Base-by-base conservation (phyloP, 306 rosid species). In the Prunus mongolica region DNA sequence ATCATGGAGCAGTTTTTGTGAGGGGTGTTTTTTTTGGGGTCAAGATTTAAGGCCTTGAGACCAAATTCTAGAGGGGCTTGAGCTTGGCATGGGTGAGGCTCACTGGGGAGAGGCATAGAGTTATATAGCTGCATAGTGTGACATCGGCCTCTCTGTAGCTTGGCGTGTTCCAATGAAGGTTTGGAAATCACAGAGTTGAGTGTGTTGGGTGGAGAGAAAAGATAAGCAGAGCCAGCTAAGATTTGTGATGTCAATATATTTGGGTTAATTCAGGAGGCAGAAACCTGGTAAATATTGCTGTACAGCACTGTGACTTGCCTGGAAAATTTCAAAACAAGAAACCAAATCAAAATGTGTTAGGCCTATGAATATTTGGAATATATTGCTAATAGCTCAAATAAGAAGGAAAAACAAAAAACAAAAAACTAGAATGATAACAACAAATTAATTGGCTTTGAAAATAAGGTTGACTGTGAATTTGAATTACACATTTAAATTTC, bases 201-300 rank as follows among this genome's bases (percentile, higher is more conserved):
- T 65, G 75, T 56, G 32, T 68, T 75, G 83, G 73, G 81, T 51
- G 61, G 79, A 65, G 77, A 78, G 75, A 63, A 75, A 75, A 73
- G 61, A 6, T 61, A 52, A n/a, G 24, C 78, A 75, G 77, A 70
- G 84, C 79, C 85, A 89, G 83, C 84, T 84, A 82, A 69, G 57
- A 57, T 6, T 15, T 71, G 44, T 80, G 81, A 84, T 56, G 69
- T 57, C 71, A 54, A 58, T 34, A 58, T 34, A 67, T 69, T 77
- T 64, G 51, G 75, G 28, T n/a, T 78, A 20, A 30, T 45, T 66
- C 27, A 55, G 54, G 52, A 60, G 54, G 69, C 81, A 16, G 68
- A 82, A 38, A 62, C 76, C 67, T 76, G 61, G 56, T 80, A 12
- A 24, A 22, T 57, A 30, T 24, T 22, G 28, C 67, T 14, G 24